Percentiles rank a stretch among this genome's conserved stretches.
Evolutionary conservation across 495 filamentous ascomycete species (phyloP).

Genomic region (Pyrenula aspistea): DNA sequence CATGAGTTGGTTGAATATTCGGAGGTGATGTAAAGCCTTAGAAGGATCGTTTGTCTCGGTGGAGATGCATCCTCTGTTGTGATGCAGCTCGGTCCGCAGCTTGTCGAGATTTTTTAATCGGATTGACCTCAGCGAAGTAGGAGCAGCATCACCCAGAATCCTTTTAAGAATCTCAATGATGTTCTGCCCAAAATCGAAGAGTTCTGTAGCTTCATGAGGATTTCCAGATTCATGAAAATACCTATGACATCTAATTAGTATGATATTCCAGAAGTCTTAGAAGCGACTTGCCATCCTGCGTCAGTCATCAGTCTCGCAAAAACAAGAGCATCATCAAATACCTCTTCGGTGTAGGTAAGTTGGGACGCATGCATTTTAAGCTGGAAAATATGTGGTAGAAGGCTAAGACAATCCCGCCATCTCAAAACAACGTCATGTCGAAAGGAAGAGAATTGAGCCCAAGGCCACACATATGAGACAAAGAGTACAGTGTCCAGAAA

Average conservation of each 20-base stretch:
- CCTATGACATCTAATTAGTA: neutral
- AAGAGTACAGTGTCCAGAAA: neutral
- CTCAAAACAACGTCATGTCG: neutral
- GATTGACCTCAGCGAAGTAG: neutral
- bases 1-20: neutral
- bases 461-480: neutral
- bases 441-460: neutral
- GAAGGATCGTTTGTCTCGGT: neutral
- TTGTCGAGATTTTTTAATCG: neutral
- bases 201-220: neutral
- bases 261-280: too few relatives aligned
- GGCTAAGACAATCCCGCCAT: neutral
- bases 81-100: neutral
- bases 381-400: slow-evolving; percentile 5
- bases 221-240: slow-evolving; percentile 2
- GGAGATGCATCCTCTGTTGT: neutral
- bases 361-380: neutral
- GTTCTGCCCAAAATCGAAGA: neutral
- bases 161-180: neutral
- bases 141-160: neutral
- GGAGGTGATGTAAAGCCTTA: neutral
- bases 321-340: neutral
- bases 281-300: slow-evolving; percentile 5
- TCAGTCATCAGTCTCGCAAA: slow-evolving; percentile 6
- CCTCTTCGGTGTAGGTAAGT: neutral